A percentile compares a stretch with the other conserved stretches of the same genome.
Conservation (phyloP, 768 basidiomycete species). For the Leucogyrophana mollusca region DNA sequence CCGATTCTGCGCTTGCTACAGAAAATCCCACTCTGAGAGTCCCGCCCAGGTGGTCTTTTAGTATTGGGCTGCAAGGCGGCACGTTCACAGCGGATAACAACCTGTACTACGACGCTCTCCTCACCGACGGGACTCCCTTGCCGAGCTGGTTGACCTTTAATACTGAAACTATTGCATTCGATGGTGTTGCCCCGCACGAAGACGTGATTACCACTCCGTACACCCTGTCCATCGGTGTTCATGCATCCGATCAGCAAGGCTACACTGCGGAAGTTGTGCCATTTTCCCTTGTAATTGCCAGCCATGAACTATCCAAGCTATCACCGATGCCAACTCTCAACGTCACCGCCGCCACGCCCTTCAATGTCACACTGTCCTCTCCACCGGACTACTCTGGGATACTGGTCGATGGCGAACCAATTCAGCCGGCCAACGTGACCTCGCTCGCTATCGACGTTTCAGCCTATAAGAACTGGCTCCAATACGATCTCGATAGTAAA, state of each 20-base stretch:
- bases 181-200: slow-evolving; percentile 69
- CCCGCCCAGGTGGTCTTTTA: slow-evolving; percentile 85
- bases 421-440: slow-evolving; percentile 59
- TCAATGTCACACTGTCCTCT: slow-evolving; percentile 52
- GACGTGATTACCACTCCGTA: slow-evolving; percentile 36
- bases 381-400: slow-evolving; percentile 62
- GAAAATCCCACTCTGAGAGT: slow-evolving; percentile 62
- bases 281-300: slow-evolving; percentile 67
- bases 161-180: slow-evolving; percentile 63
- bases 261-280: slow-evolving; percentile 58
- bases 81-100: slow-evolving; percentile 53
- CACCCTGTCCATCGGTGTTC: slow-evolving; percentile 52
- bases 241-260: slow-evolving; percentile 72
- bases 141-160: slow-evolving; percentile 80
- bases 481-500: slow-evolving; percentile 53
- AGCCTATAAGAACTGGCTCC: slow-evolving; percentile 53
- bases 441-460: slow-evolving; percentile 59
- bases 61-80: slow-evolving; percentile 72
- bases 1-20: slow-evolving; percentile 53
- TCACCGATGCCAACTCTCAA: slow-evolving; percentile 64
- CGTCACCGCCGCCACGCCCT: slow-evolving; percentile 54
- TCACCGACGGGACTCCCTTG: slow-evolving; percentile 64
- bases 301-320: slow-evolving; percentile 60
- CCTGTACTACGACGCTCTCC: slow-evolving; percentile 63
- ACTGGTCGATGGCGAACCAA: slow-evolving; percentile 55